A percentile compares a stretch with the other conserved stretches of the same genome.
Evolutionary conservation across 805 yeast species (phyloP).

Genomic region (Kluyveromyces wickerhamii): DNA sequence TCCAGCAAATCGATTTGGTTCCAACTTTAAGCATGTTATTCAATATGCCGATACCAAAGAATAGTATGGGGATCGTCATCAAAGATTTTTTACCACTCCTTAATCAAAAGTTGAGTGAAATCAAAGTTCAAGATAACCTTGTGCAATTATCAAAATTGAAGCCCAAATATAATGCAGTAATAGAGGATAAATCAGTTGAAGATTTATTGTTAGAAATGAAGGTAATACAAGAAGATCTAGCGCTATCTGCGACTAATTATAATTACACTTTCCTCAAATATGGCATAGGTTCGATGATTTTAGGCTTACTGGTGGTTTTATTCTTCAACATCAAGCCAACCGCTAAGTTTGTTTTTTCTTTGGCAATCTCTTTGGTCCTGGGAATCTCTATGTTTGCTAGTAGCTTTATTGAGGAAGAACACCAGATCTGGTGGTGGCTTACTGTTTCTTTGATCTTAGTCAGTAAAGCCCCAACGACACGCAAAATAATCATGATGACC

Average conservation of each 20-base stretch:
- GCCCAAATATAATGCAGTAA: constrained; percentile 6
- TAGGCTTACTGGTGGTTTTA: constrained; percentile 2
- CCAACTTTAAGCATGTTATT: constrained; percentile 77
- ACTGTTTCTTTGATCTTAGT: constrained; percentile 30
- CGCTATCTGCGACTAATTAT: constrained; percentile 67
- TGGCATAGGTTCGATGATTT: constrained; percentile 20
- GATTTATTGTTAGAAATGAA: constrained; percentile 33
- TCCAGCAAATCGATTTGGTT: constrained; percentile 86
- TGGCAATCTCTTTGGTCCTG: constrained; percentile 31
- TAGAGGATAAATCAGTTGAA: constrained; percentile 12
- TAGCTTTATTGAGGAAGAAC: constrained; percentile 91
- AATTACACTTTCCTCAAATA: constrained; percentile 41
- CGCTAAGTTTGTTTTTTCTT: constrained; percentile 10
- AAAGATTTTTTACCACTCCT: constrained; percentile 49
- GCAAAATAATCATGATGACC: constrained; percentile 12
- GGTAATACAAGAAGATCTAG: constrained; percentile 41
- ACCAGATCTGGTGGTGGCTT: constrained; percentile 91
- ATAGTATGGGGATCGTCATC: constrained; percentile 72
- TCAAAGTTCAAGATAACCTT: constrained; percentile 41
- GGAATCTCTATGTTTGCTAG: constrained; percentile 68
- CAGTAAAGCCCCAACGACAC: constrained; percentile 7
- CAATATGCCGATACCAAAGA: constrained; percentile 86
- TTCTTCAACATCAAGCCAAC: constrained; percentile 2
- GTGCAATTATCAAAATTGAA: constrained; percentile 40
- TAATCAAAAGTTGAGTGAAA: constrained; percentile 29